A percentile compares a stretch with the other conserved stretches of the same genome.
Evolutionary conservation across 192 early-diverging fungal species (phyloP).

Genomic region (Paraglomus brasilianum): DNA sequence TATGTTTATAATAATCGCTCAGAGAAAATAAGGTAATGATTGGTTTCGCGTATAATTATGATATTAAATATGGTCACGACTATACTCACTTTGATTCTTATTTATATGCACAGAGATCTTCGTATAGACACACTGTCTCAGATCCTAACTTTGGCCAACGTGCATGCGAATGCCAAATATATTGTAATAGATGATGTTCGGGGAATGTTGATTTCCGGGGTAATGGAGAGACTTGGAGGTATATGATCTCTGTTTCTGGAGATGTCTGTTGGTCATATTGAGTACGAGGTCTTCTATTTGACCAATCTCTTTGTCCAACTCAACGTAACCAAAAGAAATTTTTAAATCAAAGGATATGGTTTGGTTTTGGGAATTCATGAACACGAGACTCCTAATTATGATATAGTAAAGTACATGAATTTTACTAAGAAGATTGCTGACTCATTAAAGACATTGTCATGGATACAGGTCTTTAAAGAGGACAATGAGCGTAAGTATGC

Average conservation of each 20-base stretch:
- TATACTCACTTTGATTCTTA: constrained; percentile 14
- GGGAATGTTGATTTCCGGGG: constrained; percentile 76
- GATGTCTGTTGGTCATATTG: constrained; percentile 24
- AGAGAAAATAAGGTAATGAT: constrained; percentile 63
- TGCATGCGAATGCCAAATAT: constrained; percentile 65
- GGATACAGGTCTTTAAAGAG: constrained; percentile 64
- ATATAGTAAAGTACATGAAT: constrained; percentile 77
- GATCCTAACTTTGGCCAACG: constrained; percentile 79
- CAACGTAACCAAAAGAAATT: background rate
- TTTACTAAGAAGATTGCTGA: constrained; percentile 52
- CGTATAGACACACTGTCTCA: constrained; percentile 92
- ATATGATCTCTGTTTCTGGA: background rate
- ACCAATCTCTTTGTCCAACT: background rate
- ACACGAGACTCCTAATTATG: constrained; percentile 69
- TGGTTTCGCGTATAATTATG: background rate
- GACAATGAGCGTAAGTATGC: constrained; percentile 50
- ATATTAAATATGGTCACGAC: background rate
- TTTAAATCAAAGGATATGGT: constrained; percentile 45
- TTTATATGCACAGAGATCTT: constrained; percentile 50
- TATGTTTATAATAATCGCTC: constrained; percentile 80
- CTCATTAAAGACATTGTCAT: constrained; percentile 65
- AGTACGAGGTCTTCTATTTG: background rate
- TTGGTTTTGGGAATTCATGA: constrained; percentile 72
- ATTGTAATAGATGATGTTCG: constrained; percentile 90
- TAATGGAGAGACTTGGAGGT: constrained; percentile 78